Base-by-base conservation (phyloP, 805 yeast genomes). In the Candida coquimbonensis region DNA sequence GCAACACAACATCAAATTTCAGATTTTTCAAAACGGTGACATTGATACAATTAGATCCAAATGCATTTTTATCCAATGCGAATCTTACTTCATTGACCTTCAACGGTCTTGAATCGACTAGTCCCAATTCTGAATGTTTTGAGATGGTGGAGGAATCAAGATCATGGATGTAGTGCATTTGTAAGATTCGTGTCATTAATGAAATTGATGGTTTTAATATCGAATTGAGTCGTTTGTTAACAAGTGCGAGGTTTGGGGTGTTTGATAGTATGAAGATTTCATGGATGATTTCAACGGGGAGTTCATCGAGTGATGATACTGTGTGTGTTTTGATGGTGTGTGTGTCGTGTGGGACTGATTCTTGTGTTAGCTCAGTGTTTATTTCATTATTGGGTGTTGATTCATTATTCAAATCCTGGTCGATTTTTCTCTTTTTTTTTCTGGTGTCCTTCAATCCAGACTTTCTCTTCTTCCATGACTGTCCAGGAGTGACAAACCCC, bases 261-360 rank as follows among this genome's bases (percentile, higher is more conserved):
- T 67, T 56, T 2, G 73, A 57, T n/a, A 51, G 49, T 3, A 67
- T 53, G 52, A 73, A 70, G 9, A 77, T 66, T 36, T 54, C 55
- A 25, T 60, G 65, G 2, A 75, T 48, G 2, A 77, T 44, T 46
- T 76, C 80, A 3, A 56, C 44, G 1, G 81, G 81, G 12, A 77
- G 56, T 13, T 57, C 19, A 6, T 42, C 44, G 2, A 42, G 25
- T 17, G n/a, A 26, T 7, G 35, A 42, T 19, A 3, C 19, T 17
- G 39, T 21, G 9, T 29, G 13, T 29, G 31, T 11, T 29, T 14
- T 9, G 13, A 9, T 11, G 4, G 9, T 29, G 5, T 12, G 2
- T 11, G 7, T 29, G 6, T 29, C 7, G 9, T 7, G 6, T 11
- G 6, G 31, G 5, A 29, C 1, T 29, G 31, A 29, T 29, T 12